Percentiles rank a stretch among this genome's conserved stretches.
Conservation (phyloP, 2,329 filamentous ascomycete genomes). For the Microdochium trichocladiopsis region DNA sequence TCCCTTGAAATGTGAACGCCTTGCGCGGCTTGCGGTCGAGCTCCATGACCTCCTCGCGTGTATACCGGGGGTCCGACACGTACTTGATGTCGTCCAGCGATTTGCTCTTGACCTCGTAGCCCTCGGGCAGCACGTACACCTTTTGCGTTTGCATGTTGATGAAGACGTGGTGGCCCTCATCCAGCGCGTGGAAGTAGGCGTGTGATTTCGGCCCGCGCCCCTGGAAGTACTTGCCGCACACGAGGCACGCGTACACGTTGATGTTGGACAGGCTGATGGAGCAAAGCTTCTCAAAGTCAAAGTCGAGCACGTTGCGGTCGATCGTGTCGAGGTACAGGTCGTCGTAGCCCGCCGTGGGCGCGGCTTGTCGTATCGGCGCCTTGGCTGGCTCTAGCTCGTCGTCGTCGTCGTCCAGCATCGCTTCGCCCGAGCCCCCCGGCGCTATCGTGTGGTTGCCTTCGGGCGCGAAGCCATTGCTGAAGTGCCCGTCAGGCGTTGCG, state of each 20-base stretch:
- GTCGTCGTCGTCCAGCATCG: conserved; percentile 25
- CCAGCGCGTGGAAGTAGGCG: conserved; percentile 94
- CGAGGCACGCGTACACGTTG: conserved; percentile 95
- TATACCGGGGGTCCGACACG: conserved; percentile 86
- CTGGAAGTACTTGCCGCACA: conserved; percentile 97
- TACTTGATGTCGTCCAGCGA: conserved; percentile 98
- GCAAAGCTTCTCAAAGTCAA: conserved; percentile 98
- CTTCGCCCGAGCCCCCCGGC: conserved; percentile 27
- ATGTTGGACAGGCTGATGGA: conserved; percentile 95
- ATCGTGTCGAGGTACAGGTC: conserved; percentile 98
- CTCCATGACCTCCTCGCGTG: conserved; percentile 69
- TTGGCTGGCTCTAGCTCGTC: conserved; percentile 27
- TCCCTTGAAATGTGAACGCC: conserved; percentile 73
- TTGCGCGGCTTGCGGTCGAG: conserved; percentile 61
- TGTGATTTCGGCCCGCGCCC: conserved; percentile 89
- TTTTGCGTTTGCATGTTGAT: conserved; percentile 95
- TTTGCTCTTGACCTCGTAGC: conserved; percentile 92
- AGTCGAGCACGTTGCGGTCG: conserved; percentile 85
- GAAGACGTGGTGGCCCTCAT: conserved; percentile 93
- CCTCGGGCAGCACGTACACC: conserved; percentile 88
- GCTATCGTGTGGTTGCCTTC: conserved; percentile 4
- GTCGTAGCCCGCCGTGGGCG: conserved; percentile 80
- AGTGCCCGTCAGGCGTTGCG: conserved; percentile 8
- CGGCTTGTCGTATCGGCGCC: conserved; percentile 60
- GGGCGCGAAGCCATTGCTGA: conserved; percentile 11